These are phyloP conservation scores for Volvox africanus DNA, from an alignment of 139 green algal species.

Conservation along the genomic window DNA sequence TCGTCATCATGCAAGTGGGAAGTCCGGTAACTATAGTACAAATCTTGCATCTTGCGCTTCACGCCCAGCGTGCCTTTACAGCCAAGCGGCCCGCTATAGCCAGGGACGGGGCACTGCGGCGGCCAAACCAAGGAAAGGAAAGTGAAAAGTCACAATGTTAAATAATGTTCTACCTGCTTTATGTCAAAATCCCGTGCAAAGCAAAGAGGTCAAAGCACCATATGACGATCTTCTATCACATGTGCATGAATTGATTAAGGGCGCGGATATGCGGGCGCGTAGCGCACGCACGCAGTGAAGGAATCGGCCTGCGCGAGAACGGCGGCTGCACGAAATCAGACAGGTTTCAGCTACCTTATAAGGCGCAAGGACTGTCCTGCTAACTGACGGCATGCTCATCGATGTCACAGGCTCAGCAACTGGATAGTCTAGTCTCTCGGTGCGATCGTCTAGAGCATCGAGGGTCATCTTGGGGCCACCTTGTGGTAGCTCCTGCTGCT, in stretches of 20 bases:
- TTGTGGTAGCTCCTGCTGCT: no score
- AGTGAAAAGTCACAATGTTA: not conserved
- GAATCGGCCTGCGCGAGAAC: not conserved
- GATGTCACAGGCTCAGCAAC: not conserved
- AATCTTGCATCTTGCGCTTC: not conserved
- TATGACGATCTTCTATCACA: not conserved
- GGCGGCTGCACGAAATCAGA: not conserved
- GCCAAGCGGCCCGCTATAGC: conserved; percentile 10
- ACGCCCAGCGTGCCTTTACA: conserved; percentile 5
- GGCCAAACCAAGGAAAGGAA: not conserved
- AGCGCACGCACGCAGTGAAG: not conserved
- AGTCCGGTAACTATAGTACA: not conserved
- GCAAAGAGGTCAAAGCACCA: no score
- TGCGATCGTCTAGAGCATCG: no score
- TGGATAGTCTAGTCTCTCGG: not conserved
- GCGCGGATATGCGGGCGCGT: not conserved
- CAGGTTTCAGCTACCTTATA: conserved; percentile 5
- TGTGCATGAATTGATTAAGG: not conserved
- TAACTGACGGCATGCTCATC: not conserved
- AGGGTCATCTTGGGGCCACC: no score
- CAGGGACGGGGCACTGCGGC: conserved; percentile 10
- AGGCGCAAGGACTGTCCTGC: not conserved
- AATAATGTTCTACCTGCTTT: not conserved
- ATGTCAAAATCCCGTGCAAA: not conserved
- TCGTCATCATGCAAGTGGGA: not conserved